Evolutionary conservation across 306 rosid genomes (phyloP), one percentile per base, ranked within the genome.

Genomic region (Gynostemma pentaphyllum): DNA sequence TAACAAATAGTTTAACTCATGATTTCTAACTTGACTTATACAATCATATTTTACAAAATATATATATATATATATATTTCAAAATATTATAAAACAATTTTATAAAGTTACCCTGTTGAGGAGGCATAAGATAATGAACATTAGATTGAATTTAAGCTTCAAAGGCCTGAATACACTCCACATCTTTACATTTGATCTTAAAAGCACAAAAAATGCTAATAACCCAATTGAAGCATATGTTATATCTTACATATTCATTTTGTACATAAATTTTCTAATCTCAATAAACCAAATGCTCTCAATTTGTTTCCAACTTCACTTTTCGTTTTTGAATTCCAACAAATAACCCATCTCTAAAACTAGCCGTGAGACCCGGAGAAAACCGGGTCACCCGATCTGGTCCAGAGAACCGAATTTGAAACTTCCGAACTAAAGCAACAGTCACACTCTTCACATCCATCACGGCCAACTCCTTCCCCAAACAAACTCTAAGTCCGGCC

Each of bases 401-500:
- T 6, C 55, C 66, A 2, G 26, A 50, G 0, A 78, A 79, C 41
- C 78, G 82, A 16, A 92, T 46, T 32, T 86, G 75, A 9, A 82
- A 92, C 60, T 67, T 76, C 1, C 66, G 54, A 1, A 92, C 62
- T 16, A 86, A 19, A 0, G 85, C 73, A 0, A 72, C 75, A 0
- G 61, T 79, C 0, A 75, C 84, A 0, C 83, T 15, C 52, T 83
- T 88, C 80, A 86, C 83, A 68, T 86, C 94, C 74, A 78, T 18
- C 39, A 88, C 34, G 2, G 99, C 95, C 75, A 92, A 42, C 27
- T 92, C 96, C 66, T 74, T 88, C 2, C 99, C 99, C 78, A 92
- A 79, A 74, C 99, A 92, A 29, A 92, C 83, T 68, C 99, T 76
- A 5, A 21, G 45, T 9, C 99, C 99, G 0, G 82, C 99, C 28